phyloP scores from a whole-genome alignment of 208 protist species.

The Trypanosoma scelopori region DNA sequence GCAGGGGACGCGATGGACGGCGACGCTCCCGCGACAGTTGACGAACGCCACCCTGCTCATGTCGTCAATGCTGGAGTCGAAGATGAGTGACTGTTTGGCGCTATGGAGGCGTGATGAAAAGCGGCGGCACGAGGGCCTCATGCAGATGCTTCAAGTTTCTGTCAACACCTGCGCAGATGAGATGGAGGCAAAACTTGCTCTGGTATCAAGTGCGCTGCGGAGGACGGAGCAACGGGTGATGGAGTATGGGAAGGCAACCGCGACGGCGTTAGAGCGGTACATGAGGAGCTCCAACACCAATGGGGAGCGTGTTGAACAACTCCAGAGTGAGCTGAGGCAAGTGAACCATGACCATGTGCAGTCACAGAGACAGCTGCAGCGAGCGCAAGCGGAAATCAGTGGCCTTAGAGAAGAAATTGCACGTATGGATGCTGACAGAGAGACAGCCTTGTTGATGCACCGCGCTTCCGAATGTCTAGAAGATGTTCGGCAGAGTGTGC shows the following conservation, averaged over 20 bases:
- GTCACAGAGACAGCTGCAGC: neutral
- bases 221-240: slow-evolving; percentile 14
- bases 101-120: neutral
- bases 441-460: slow-evolving; percentile 1
- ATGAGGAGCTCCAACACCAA: neutral
- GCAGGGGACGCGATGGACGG: neutral
- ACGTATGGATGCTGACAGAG: slow-evolving; percentile 14
- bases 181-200: slow-evolving; percentile 14
- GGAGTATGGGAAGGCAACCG: neutral
- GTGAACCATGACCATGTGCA: slow-evolving; percentile 6
- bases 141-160: slow-evolving; percentile 6
- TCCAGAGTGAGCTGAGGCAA: slow-evolving; percentile 1
- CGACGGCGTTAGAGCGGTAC: neutral
- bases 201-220: slow-evolving; percentile 2
- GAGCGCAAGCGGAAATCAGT: slow-evolving; percentile 10
- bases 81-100: slow-evolving; percentile 14
- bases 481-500: slow-evolving; percentile 15
- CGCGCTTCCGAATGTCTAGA: slow-evolving; percentile 22
- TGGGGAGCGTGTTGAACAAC: neutral
- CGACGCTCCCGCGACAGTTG: neutral
- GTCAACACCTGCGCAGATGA: slow-evolving; percentile 8
- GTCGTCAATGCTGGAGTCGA: slow-evolving; percentile 19
- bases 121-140: slow-evolving; percentile 2
- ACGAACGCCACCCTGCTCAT: slow-evolving; percentile 24
- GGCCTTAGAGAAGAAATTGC: slow-evolving; percentile 19